Percentiles rank a stretch among this genome's conserved stretches.
These are phyloP conservation scores for Scutellaria baicalensis DNA, from an alignment of 257 asterid genomes.

Conservation along the genomic window DNA sequence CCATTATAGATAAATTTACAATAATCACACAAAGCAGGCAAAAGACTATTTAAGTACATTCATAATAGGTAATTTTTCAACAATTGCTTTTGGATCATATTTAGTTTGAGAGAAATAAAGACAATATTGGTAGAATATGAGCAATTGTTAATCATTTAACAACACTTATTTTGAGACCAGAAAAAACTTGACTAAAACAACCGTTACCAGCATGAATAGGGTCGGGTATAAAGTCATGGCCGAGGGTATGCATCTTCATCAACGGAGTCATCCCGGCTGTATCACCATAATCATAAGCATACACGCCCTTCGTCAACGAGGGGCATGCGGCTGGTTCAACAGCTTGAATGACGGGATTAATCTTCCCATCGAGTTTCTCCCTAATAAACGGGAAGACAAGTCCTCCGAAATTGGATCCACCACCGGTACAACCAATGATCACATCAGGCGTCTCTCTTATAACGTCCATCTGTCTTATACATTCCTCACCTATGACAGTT, in stretches of 20 bases:
- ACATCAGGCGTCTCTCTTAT: constrained; percentile 83
- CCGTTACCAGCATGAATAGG: constrained; percentile 81
- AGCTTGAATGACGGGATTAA: constrained; percentile 61
- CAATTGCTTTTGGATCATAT: too few relatives aligned
- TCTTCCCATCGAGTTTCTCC: constrained; percentile 73
- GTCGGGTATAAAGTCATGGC: constrained; percentile 87
- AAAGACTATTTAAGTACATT: too few relatives aligned
- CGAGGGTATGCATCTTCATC: constrained; percentile 99
- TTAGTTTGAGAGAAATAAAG: too few relatives aligned
- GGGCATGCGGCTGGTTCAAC: constrained; percentile 98
- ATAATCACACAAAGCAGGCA: too few relatives aligned
- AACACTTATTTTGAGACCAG: too few relatives aligned
- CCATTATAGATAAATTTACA: too few relatives aligned
- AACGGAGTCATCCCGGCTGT: constrained; percentile 95
- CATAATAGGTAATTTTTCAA: too few relatives aligned
- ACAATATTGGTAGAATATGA: too few relatives aligned
- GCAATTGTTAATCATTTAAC: too few relatives aligned
- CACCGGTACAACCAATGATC: constrained; percentile 92
- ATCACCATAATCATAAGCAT: constrained; percentile 90
- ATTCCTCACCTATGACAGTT: constrained; percentile 89
- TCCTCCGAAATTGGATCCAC: constrained; percentile 91
- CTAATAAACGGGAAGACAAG: constrained; percentile 87
- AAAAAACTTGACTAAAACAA: too few relatives aligned
- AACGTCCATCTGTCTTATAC: constrained; percentile 85
- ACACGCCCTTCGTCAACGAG: constrained; percentile 78